Conservation (phyloP, 345 rosid species). For the Adansonia digitata region DNA sequence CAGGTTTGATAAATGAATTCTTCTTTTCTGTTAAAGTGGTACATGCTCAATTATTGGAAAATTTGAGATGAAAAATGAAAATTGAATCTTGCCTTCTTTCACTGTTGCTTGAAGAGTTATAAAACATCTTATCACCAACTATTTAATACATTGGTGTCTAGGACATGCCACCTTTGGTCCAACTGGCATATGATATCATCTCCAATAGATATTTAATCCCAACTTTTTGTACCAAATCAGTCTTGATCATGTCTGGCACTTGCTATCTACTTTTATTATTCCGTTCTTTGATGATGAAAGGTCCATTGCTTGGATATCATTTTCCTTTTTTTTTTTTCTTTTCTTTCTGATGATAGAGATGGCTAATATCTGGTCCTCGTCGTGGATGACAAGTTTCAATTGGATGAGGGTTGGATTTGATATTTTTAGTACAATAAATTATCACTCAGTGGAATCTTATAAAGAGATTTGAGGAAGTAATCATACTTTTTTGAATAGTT, state of each 20-base stretch:
- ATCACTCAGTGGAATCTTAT: not conserved
- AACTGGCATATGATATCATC: constrained; percentile 1
- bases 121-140: not conserved
- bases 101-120: not conserved
- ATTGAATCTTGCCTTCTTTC: not conserved
- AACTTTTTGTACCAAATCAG: not conserved
- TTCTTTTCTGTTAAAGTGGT: not conserved
- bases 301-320: not conserved
- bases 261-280: not conserved
- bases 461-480: not conserved
- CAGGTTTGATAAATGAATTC: constrained; percentile 35
- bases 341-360: not conserved
- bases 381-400: not conserved
- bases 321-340: too few species aligned
- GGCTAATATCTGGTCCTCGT: not conserved
- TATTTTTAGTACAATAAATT: too few species aligned
- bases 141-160: not conserved
- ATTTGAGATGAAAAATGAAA: not conserved
- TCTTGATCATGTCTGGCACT: not conserved
- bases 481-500: not conserved
- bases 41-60: not conserved
- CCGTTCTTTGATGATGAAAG: not conserved
- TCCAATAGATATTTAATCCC: not conserved
- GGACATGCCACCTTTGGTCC: not conserved
- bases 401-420: not conserved